Evolutionary conservation across 306 rosid species (phyloP).

Genomic region (Erythrophleum fordii): DNA sequence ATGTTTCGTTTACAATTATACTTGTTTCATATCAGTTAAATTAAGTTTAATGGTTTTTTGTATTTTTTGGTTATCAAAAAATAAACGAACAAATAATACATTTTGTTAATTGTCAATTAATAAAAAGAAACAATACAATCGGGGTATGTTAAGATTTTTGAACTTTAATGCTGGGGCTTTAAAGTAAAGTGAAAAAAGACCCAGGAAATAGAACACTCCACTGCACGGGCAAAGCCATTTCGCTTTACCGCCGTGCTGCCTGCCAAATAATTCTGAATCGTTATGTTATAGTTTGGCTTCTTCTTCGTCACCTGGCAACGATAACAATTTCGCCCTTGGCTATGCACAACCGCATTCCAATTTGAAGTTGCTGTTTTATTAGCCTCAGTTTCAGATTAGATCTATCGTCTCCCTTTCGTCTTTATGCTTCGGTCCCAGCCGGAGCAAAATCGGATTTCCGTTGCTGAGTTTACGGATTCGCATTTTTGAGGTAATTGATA

Average conservation of each 20-base stretch:
- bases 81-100: too few relatives aligned
- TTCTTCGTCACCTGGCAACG: neutral
- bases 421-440: neutral
- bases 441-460: conserved; percentile 1
- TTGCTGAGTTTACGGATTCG: conserved; percentile 51
- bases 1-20: too few relatives aligned
- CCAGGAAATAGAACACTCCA: too few relatives aligned
- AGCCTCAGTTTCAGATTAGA: neutral
- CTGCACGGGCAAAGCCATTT: neutral
- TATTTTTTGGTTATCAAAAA: too few relatives aligned
- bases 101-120: too few relatives aligned
- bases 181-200: too few relatives aligned
- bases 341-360: neutral
- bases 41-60: too few relatives aligned
- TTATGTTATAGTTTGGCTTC: neutral
- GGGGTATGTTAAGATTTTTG: too few relatives aligned
- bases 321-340: neutral
- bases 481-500: neutral
- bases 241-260: neutral
- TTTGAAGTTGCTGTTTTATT: neutral
- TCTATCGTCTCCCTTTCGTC: conserved; percentile 38
- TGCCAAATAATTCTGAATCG: too few relatives aligned
- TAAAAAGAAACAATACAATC: too few relatives aligned
- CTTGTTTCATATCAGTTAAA: too few relatives aligned
- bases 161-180: too few relatives aligned